Base-by-base conservation (phyloP, 305 asterid species). In the Fraxinus velutina region DNA sequence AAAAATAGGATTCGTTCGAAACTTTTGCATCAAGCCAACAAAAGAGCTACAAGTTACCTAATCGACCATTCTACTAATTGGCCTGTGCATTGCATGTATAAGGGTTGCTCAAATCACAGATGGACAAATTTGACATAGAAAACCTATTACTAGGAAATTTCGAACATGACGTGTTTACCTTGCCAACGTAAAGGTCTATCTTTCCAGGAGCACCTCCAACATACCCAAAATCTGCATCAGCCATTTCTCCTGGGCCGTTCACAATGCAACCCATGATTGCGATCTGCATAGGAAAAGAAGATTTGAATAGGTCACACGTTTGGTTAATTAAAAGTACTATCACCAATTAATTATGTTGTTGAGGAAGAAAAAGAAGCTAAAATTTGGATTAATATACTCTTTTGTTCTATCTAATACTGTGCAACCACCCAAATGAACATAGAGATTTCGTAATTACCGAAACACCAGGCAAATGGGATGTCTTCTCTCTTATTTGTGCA, bases 181-280 rank as follows among this genome's bases (percentile, higher is more conserved):
- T 94, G 32, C 98, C 98, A 42, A 96, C 98, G 29, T 93, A 96
- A 71, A 96, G 99, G 85, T 96, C 99, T 21, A 96, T 96, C 89
- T 96, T 96, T 83, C 99, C 99, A 50, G 99, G 99, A 57, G 98
- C 94, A 76, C 99, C 99, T 5, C 98, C 99, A 50, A 96, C 99
- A 68, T 96, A 96, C 47, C 99, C 99, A 83, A 96, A 96, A 90
- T 96, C 98, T 22, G 99, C 99, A 86, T 96, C 99, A 21, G 98
- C 99, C 99, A 96, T 96, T 86, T 96, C 99, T 85, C 99, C 99
- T 0, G 98, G 99, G 73, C 99, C 99, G 79, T 96, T 96, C 84
- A 96, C 99, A 78, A 94, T 96, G 91, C 99, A 96, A 47, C 99
- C 99, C 99, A 96, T 96, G 81, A 96, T 96, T 33, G 99, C 99